Evolutionary conservation across 1,139 yeast genomes (phyloP).

Genomic region (Hansenula lynferdii): DNA sequence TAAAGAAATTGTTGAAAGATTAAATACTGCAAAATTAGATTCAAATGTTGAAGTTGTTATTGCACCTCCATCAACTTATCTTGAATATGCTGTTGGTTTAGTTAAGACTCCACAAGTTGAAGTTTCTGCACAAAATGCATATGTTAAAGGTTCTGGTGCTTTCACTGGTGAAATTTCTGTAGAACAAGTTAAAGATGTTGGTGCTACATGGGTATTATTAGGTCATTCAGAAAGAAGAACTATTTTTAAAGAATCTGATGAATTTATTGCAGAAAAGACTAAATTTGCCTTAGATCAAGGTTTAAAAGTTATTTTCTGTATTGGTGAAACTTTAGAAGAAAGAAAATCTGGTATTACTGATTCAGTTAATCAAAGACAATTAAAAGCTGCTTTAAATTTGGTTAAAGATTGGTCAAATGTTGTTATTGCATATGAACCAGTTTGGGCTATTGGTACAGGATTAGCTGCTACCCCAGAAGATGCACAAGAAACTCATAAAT

Average conservation of each 20-base stretch:
- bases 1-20: conserved; percentile 73
- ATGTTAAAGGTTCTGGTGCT: conserved; percentile 88
- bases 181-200: conserved; percentile 83
- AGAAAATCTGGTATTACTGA: conserved; percentile 86
- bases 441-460: conserved; percentile 99
- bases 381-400: conserved; percentile 80
- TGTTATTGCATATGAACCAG: conserved; percentile 98
- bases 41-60: conserved; percentile 78
- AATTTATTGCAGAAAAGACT: conserved; percentile 90
- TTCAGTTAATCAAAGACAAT: conserved; percentile 83
- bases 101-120: conserved; percentile 70
- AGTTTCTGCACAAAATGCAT: conserved; percentile 90
- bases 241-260: conserved; percentile 85
- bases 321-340: conserved; percentile 96
- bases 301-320: conserved; percentile 86
- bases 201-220: conserved; percentile 90
- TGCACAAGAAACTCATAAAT: conserved; percentile 92
- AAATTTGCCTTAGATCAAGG: conserved; percentile 90
- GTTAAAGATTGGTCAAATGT: conserved; percentile 89
- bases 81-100: conserved; percentile 64
- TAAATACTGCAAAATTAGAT: conserved; percentile 76
- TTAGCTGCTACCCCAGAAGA: conserved; percentile 98
- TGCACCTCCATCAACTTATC: conserved; percentile 95
- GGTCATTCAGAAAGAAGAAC: conserved; percentile 99
- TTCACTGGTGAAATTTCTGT: conserved; percentile 97